phyloP scores from a whole-genome alignment of 2,329 filamentous ascomycete species.

The Herpomyces periplanetae region DNA sequence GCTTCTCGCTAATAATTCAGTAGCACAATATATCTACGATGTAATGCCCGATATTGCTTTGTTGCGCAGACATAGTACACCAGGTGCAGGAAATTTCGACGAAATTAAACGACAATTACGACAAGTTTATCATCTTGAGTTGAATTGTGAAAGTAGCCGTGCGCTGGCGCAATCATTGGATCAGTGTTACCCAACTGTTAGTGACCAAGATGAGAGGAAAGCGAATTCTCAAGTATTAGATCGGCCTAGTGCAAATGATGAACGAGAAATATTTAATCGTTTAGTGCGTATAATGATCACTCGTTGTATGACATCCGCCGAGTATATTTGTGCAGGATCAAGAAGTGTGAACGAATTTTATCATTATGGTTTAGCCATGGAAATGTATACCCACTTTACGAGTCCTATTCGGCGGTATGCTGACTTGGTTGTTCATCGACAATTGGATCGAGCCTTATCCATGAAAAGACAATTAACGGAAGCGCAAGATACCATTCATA shows the following conservation, averaged over 20 bases:
- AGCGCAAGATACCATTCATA: no score
- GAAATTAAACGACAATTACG: slow-evolving; percentile 65
- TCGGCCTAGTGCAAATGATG: no score
- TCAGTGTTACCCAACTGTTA: slow-evolving; percentile 33
- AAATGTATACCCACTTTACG: slow-evolving; percentile 97
- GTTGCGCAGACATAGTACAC: slow-evolving; percentile 57
- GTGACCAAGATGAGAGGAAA: slow-evolving; percentile 33
- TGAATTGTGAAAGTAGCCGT: slow-evolving; percentile 50
- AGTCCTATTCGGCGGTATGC: slow-evolving; percentile 87
- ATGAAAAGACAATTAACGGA: slow-evolving; percentile 43
- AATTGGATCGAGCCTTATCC: slow-evolving; percentile 46
- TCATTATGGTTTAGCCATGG: slow-evolving; percentile 76
- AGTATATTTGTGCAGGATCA: slow-evolving; percentile 85
- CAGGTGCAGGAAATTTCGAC: slow-evolving; percentile 85
- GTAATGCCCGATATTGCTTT: slow-evolving; percentile 84
- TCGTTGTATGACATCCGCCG: slow-evolving; percentile 92
- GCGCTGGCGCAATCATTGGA: slow-evolving; percentile 82
- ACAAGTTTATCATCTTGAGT: slow-evolving; percentile 38
- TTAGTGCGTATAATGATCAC: slow-evolving; percentile 88
- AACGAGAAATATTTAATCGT: slow-evolving; percentile 99
- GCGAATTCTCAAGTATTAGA: no score
- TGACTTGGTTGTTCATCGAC: slow-evolving; percentile 71
- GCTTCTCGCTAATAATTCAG: slow-evolving; percentile 84
- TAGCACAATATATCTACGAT: slow-evolving; percentile 56
- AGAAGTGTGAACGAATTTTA: slow-evolving; percentile 77